Percentiles rank a stretch among this genome's conserved stretches.
Evolutionary conservation across 2,329 filamentous ascomycete genomes (phyloP).

Genomic region (Claviceps paspali): DNA sequence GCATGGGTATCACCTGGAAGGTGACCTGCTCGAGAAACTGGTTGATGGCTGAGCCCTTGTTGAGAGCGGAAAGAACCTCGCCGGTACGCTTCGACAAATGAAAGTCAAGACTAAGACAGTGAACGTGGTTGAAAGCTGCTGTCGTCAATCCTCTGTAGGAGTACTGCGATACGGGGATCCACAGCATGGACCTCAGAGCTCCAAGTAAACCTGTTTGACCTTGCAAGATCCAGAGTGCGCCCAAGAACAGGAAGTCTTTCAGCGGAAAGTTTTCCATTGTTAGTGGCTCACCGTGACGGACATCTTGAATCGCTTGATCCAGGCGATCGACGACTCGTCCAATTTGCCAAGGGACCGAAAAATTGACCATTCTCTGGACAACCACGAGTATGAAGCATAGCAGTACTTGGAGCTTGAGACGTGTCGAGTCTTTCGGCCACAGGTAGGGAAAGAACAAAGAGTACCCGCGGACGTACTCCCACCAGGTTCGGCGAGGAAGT

Average conservation of each 20-base stretch:
- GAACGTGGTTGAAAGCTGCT: constrained; percentile 93
- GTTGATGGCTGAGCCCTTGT: constrained; percentile 93
- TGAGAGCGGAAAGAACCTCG: constrained; percentile 86
- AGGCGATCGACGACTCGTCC: constrained; percentile 67
- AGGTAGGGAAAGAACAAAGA: constrained; percentile 91
- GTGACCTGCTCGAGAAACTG: constrained; percentile 93
- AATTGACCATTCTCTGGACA: constrained; percentile 69
- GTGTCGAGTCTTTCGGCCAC: constrained; percentile 70
- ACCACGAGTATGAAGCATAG: constrained; percentile 71
- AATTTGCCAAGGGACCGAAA: constrained; percentile 70
- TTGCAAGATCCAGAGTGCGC: constrained; percentile 73
- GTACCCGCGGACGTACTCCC: constrained; percentile 88
- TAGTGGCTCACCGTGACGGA: constrained; percentile 21
- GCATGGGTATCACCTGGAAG: constrained; percentile 89
- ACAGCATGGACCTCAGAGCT: constrained; percentile 66
- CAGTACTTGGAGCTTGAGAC: constrained; percentile 63
- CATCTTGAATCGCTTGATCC: constrained; percentile 33
- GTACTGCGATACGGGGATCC: constrained; percentile 95
- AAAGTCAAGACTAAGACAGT: constrained; percentile 88
- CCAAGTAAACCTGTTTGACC: constrained; percentile 79
- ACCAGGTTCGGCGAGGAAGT: constrained; percentile 80
- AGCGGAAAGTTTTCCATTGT: constrained; percentile 20
- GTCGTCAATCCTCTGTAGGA: constrained; percentile 90
- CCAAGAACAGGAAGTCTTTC: constrained; percentile 20
- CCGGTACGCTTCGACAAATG: constrained; percentile 93